These are phyloP conservation scores for Vitis rotundifolia DNA, from an alignment of 164 flowering plant genomes.

Conservation along the genomic window DNA sequence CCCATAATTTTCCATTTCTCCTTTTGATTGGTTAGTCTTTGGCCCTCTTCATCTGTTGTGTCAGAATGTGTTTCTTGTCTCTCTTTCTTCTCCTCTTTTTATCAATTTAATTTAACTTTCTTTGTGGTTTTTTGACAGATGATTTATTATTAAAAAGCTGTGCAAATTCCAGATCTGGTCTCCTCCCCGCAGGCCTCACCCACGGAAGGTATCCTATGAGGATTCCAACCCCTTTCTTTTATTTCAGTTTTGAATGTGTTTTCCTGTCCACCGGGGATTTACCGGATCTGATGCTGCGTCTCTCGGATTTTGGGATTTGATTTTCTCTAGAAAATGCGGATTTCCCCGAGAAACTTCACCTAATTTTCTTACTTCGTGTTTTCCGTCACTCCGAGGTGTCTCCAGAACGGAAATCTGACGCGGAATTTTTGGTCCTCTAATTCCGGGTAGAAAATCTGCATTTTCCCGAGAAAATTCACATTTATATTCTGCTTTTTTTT, in stretches of 20 bases:
- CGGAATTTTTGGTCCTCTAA: background rate
- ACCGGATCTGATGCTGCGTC: too few species aligned
- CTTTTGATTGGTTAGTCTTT: too few species aligned
- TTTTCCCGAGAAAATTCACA: conserved; percentile 18
- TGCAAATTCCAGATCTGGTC: background rate
- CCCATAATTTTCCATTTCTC: too few species aligned
- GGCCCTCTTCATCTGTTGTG: too few species aligned
- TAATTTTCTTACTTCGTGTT: too few species aligned
- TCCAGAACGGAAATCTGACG: too few species aligned
- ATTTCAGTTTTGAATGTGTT: background rate
- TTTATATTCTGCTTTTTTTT: background rate
- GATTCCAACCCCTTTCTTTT: too few species aligned
- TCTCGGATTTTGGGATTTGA: background rate
- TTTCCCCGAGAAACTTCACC: background rate
- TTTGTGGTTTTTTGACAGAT: background rate
- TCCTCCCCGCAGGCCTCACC: background rate
- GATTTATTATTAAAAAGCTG: background rate
- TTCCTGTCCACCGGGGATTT: background rate
- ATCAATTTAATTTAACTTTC: too few species aligned
- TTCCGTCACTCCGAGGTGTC: too few species aligned
- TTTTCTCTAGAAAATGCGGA: background rate
- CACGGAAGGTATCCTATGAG: too few species aligned
- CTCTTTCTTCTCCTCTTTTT: too few species aligned
- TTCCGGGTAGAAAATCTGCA: conserved; percentile 2
- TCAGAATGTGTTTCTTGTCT: too few species aligned